These are phyloP conservation scores for Colletotrichum sp. DNA, from an alignment of 2,329 filamentous ascomycete genomes.

Conservation along the genomic window DNA sequence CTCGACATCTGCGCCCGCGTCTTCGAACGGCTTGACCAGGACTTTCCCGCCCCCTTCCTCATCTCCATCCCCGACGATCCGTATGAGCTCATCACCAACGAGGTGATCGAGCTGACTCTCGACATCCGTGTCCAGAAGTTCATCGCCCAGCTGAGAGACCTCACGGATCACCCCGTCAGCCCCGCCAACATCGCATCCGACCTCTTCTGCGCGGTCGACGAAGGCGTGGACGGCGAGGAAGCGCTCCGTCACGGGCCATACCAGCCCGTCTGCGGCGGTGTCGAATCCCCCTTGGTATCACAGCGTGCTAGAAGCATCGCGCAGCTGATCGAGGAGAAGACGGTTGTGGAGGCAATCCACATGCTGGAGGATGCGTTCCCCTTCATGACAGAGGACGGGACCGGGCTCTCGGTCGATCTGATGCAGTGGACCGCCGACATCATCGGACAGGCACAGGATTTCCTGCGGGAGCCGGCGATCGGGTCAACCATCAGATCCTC, in stretches of 20 bases:
- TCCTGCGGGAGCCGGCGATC: neutral
- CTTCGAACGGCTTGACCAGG: conserved; percentile 33
- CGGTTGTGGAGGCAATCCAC: conserved; percentile 5
- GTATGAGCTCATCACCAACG: conserved; percentile 11
- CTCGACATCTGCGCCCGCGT: conserved; percentile 23
- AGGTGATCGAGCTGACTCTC: conserved; percentile 31
- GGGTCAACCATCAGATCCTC: neutral
- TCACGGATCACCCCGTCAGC: neutral
- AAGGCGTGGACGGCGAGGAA: neutral
- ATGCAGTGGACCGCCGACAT: neutral
- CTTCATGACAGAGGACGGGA: neutral
- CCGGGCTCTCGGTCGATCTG: neutral
- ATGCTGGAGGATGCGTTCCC: neutral
- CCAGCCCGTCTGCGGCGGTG: neutral
- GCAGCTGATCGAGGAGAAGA: neutral
- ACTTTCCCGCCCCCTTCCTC: conserved; percentile 34
- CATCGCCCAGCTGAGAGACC: conserved; percentile 29
- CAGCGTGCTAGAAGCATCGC: neutral
- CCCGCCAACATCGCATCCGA: neutral
- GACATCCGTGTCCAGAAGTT: conserved; percentile 40
- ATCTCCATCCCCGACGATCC: conserved; percentile 14
- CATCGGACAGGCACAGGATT: neutral
- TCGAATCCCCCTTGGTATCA: neutral
- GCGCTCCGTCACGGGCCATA: conserved; percentile 5
- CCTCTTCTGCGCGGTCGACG: conserved; percentile 5